Percentiles rank a stretch among this genome's conserved stretches.
Evolutionary conservation across 2,329 filamentous ascomycete species (phyloP).

Genomic region (Didymella arachidicola): DNA sequence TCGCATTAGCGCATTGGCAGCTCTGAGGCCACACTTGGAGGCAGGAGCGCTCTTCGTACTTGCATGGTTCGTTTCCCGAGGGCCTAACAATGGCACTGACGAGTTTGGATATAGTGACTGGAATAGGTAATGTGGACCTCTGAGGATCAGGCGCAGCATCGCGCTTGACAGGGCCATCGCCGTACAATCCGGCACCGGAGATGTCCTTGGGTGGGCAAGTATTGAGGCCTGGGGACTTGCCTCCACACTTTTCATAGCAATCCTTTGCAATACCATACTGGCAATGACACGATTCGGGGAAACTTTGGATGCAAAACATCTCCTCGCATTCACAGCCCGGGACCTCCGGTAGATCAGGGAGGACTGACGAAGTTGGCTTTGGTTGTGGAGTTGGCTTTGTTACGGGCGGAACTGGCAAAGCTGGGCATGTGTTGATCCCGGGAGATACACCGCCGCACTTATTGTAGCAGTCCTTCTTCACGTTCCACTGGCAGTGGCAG

Average conservation of each 20-base stretch:
- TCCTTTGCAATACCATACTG: conserved; percentile 28
- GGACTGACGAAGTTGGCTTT: not conserved
- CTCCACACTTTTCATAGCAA: conserved; percentile 44
- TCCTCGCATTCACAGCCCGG: conserved; percentile 28
- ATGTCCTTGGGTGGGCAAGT: conserved; percentile 14
- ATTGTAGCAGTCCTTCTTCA: conserved; percentile 33
- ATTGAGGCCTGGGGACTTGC: conserved; percentile 25
- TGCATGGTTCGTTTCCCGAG: conserved; percentile 17
- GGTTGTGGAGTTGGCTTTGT: not conserved
- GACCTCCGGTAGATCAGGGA: conserved; percentile 12
- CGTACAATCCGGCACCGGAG: not conserved
- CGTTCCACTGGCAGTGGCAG: conserved; percentile 41
- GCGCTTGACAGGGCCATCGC: conserved; percentile 11
- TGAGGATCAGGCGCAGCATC: conserved; percentile 9
- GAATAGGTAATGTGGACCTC: not conserved
- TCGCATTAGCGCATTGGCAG: conserved; percentile 41
- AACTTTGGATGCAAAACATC: conserved; percentile 31
- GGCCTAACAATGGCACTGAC: not conserved
- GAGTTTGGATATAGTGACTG: not conserved
- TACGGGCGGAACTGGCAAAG: not conserved
- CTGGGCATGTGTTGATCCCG: conserved; percentile 23
- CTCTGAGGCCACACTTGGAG: conserved; percentile 35
- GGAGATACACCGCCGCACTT: conserved; percentile 40
- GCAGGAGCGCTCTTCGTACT: conserved; percentile 34
- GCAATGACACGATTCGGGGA: conserved; percentile 43